A percentile compares a stretch with the other conserved stretches of the same genome.
Evolutionary conservation across 495 filamentous ascomycete species (phyloP).

Genomic region (Collariella sp.): DNA sequence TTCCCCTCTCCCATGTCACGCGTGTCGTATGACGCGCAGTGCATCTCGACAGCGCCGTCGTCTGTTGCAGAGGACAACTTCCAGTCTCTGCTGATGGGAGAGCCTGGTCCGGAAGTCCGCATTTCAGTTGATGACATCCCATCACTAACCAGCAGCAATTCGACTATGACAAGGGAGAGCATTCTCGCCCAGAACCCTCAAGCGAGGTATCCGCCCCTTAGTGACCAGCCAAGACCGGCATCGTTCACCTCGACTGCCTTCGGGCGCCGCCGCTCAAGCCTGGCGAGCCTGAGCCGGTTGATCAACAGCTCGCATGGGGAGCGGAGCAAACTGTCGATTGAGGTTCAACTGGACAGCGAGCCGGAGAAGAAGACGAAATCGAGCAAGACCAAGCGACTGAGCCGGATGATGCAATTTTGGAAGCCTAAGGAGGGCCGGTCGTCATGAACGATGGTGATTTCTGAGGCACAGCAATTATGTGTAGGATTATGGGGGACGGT

Average conservation of each 20-base stretch:
- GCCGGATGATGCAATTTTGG: conserved; percentile 80
- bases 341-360: conserved; percentile 46
- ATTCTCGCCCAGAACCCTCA: conserved; percentile 29
- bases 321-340: conserved; percentile 72
- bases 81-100: conserved; percentile 51
- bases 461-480: conserved; percentile 1
- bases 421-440: conserved; percentile 40
- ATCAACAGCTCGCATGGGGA: conserved; percentile 71
- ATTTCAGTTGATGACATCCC: conserved; percentile 80
- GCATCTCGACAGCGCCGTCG: conserved; percentile 62
- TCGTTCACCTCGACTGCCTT: conserved; percentile 60
- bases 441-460: not conserved
- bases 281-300: conserved; percentile 77
- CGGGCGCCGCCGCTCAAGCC: conserved; percentile 69
- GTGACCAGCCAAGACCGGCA: conserved; percentile 53
- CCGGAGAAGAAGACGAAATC: conserved; percentile 55
- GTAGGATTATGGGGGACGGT: conserved; percentile 21
- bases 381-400: conserved; percentile 64
- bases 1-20: conserved; percentile 50
- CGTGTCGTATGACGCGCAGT: conserved; percentile 59
- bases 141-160: conserved; percentile 77
- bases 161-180: conserved; percentile 68
- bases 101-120: conserved; percentile 56
- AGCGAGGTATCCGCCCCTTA: conserved; percentile 23
- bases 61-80: conserved; percentile 62